phyloP scores from a whole-genome alignment of 2,329 filamentous ascomycete species.

The Diplodia intermedia region DNA sequence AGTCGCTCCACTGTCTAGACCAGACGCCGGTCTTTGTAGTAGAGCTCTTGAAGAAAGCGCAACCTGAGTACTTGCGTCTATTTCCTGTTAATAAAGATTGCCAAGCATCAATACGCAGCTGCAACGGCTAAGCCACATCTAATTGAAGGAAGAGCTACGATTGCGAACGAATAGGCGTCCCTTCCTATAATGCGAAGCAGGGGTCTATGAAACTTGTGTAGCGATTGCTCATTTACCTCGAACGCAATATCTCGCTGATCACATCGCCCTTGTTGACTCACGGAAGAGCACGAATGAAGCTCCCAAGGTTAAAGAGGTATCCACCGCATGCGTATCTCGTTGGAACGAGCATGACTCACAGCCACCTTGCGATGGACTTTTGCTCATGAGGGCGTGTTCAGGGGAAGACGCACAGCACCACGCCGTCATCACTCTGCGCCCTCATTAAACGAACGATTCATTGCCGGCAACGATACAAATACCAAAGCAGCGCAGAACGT shows the following conservation, averaged over 20 bases:
- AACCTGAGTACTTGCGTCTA: background rate
- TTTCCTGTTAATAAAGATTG: background rate
- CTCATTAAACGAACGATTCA: background rate
- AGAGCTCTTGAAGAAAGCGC: background rate
- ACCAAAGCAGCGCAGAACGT: background rate
- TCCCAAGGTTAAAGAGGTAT: conserved; percentile 17
- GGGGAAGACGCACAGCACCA: background rate
- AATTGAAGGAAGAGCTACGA: background rate
- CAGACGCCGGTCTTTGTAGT: background rate
- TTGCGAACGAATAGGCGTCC: background rate
- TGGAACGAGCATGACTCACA: conserved; percentile 2
- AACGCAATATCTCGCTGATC: background rate
- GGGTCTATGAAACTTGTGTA: too few relatives aligned
- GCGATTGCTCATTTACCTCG: background rate
- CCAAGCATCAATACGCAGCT: background rate
- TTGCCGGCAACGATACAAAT: background rate
- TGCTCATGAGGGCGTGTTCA: conserved; percentile 3
- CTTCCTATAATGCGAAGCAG: background rate
- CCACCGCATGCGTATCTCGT: background rate
- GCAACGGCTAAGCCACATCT: background rate
- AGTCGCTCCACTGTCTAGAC: background rate
- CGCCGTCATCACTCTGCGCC: background rate
- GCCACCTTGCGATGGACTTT: background rate
- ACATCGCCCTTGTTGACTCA: background rate
- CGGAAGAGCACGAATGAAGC: background rate